Evolutionary conservation across 345 rosid species (phyloP), one percentile per base, ranked within the genome.

Genomic region (Durio zibethinus): DNA sequence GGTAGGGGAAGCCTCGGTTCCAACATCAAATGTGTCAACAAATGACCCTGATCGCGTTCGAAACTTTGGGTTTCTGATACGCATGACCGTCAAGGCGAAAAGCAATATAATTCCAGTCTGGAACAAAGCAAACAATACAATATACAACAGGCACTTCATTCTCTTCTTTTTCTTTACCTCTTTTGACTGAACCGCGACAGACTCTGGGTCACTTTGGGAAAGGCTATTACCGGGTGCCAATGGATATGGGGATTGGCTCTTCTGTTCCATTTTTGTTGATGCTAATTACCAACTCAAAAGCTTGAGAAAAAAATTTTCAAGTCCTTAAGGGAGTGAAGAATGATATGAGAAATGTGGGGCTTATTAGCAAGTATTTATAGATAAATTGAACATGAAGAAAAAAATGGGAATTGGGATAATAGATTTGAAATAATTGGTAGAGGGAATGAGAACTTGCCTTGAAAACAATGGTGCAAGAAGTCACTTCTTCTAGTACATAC

Each of bases 171-270:
- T 59, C 35, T 16, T 56, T 21, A 25, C 54, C 18, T 59, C 67
- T 25, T 74, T 59, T 5, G 54, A 25, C 3, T 14, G 21, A 57
- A 25, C 38, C 8, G 10, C 5, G 5, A 15, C 4, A 27, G 67
- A 23, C 9, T 57, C 67, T 40, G 42, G 53, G 25, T 74, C 77
- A 54, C n/a, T 53, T 50, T 43, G 45, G 29, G 27, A 0, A 73
- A 35, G 33, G 20, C 21, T 50, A 42, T 74, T 42, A 5, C 18
- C 10, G 0, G 76, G 7, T 21, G 40, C 67, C 66, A 74, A 40
- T 12, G 76, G 76, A 40, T 74, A 14, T 57, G 66, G 27, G 14
- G 76, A 57, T n/a, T 72, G n/a, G 21, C 52, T 73, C 67, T 74
- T 74, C 53, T 57, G 67, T 0, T 54, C 67, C 67, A 74, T 74